Evolutionary conservation across 495 filamentous ascomycete species (phyloP).

Genomic region (Sporormia fimetaria): DNA sequence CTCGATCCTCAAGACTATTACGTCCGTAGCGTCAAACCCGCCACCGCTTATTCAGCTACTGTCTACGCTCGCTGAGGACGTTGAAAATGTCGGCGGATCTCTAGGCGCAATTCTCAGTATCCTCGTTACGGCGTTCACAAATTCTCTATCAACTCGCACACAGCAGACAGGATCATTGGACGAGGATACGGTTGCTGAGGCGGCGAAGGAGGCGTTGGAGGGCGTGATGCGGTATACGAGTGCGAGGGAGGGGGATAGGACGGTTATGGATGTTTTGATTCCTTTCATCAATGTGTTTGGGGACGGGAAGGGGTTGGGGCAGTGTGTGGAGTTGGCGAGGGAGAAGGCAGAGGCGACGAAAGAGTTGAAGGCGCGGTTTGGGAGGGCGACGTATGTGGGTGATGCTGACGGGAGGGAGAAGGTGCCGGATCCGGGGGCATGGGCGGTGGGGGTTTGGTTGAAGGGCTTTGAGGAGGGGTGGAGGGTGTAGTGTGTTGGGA

Average conservation of each 20-base stretch:
- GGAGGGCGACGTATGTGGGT: slow-evolving; percentile 49
- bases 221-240: slow-evolving; percentile 36
- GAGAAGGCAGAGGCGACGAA: slow-evolving; percentile 44
- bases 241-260: slow-evolving; percentile 32
- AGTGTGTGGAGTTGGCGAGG: slow-evolving; percentile 42
- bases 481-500: neutral
- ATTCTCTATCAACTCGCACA: slow-evolving; percentile 30
- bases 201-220: slow-evolving; percentile 29
- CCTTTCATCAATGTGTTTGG: slow-evolving; percentile 44
- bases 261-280: slow-evolving; percentile 49
- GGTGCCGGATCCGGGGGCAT: slow-evolving; percentile 50
- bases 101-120: slow-evolving; percentile 51
- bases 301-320: slow-evolving; percentile 35
- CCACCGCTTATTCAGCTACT: slow-evolving; percentile 43
- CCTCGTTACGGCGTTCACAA: slow-evolving; percentile 46
- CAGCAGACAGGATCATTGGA: slow-evolving; percentile 12
- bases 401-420: slow-evolving; percentile 33
- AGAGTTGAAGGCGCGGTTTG: slow-evolving; percentile 45
- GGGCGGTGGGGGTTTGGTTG: slow-evolving; percentile 49
- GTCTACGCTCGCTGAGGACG: slow-evolving; percentile 42
- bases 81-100: slow-evolving; percentile 52
- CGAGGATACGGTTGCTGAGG: slow-evolving; percentile 14
- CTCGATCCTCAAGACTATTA: slow-evolving; percentile 27
- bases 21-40: slow-evolving; percentile 21
- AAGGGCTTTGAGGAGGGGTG: slow-evolving; percentile 36